phyloP scores from a whole-genome alignment of 257 asterid genomes.

The Gentiana dahurica region DNA sequence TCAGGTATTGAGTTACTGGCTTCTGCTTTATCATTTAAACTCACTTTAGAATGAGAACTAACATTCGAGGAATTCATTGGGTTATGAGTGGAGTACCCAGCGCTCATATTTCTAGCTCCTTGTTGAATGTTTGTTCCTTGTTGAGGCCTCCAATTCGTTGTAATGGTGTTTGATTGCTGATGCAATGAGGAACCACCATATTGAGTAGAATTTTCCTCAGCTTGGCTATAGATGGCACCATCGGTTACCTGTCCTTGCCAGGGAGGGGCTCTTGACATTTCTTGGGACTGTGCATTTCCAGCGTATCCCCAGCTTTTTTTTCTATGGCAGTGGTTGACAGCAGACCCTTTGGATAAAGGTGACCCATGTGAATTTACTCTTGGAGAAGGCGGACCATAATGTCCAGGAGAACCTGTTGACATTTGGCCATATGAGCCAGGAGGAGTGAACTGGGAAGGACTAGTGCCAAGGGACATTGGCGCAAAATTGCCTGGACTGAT shows the following conservation, averaged over 20 bases:
- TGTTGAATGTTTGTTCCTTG: conserved; percentile 33
- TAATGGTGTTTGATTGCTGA: conserved; percentile 38
- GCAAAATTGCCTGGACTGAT: conserved; percentile 81
- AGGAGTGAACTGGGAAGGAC: conserved; percentile 98
- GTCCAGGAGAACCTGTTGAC: conserved; percentile 83
- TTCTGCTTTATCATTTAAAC: conserved; percentile 53
- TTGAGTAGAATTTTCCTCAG: conserved; percentile 48
- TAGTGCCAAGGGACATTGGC: conserved; percentile 95
- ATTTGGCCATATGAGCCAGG: conserved; percentile 68
- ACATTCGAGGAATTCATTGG: conserved; percentile 20
- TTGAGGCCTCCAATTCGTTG: conserved; percentile 62
- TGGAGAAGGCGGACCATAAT: conserved; percentile 92
- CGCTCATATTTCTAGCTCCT: conserved; percentile 41
- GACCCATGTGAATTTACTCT: conserved; percentile 86
- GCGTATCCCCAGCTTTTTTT: conserved; percentile 61
- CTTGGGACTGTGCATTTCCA: conserved; percentile 63
- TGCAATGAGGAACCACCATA: conserved; percentile 50
- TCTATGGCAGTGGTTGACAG: conserved; percentile 67
- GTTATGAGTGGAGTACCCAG: conserved; percentile 47
- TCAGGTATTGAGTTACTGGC: conserved; percentile 71
- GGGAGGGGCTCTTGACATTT: conserved; percentile 39
- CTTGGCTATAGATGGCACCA: conserved; percentile 30
- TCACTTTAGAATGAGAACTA: conserved; percentile 36
- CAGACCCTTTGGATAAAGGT: conserved; percentile 77
- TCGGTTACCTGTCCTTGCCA: conserved; percentile 60